Evolutionary conservation across 2,329 filamentous ascomycete genomes (phyloP).

Genomic region (Epichloe bromicola): DNA sequence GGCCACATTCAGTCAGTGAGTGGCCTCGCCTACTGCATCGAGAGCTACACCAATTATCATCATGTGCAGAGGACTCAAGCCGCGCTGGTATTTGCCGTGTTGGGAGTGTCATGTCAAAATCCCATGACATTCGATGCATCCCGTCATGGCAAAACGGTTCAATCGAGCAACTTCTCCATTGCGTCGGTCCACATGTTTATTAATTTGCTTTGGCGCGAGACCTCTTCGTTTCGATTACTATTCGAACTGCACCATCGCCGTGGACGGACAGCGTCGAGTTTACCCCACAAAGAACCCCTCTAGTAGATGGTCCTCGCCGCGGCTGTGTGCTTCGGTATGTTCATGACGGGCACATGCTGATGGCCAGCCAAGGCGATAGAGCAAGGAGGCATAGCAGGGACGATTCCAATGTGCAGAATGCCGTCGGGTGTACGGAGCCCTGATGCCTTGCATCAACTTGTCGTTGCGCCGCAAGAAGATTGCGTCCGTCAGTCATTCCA

Average conservation of each 20-base stretch:
- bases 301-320: too few species aligned
- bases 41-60: too few species aligned
- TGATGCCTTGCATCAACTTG: too few species aligned
- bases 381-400: not conserved
- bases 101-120: not conserved
- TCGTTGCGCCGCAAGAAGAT: not conserved
- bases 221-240: not conserved
- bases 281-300: not conserved
- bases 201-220: not conserved
- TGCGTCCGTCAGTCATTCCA: not conserved
- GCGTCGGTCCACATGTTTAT: not conserved
- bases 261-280: not conserved
- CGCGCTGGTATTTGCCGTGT: too few species aligned
- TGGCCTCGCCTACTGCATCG: too few species aligned
- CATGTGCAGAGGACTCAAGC: too few species aligned
- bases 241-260: not conserved
- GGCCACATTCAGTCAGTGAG: too few species aligned
- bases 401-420: too few species aligned
- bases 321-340: too few species aligned
- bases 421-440: too few species aligned
- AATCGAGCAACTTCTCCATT: not conserved
- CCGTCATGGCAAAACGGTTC: not conserved
- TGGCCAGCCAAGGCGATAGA: not conserved
- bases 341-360: not conserved
- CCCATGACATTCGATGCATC: not conserved